These are phyloP conservation scores for Turritis glabra DNA, from an alignment of 345 rosid genomes.

Conservation along the genomic window DNA sequence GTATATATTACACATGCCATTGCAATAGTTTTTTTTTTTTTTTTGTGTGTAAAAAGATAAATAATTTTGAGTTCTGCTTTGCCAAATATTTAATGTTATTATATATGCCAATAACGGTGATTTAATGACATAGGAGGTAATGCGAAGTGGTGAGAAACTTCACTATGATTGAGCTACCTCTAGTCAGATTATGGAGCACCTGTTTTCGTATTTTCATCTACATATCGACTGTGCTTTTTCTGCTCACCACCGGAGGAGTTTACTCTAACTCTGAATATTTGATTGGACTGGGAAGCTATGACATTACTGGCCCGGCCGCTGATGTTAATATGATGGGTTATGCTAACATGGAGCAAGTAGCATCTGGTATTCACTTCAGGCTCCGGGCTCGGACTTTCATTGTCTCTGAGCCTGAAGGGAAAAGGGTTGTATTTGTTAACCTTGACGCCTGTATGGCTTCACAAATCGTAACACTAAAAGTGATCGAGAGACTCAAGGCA, in stretches of 20 bases:
- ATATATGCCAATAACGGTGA: neutral
- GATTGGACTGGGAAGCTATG: slow-evolving; percentile 93
- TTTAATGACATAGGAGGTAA: slow-evolving; percentile 29
- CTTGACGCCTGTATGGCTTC: slow-evolving; percentile 99
- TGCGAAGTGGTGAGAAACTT: slow-evolving; percentile 42
- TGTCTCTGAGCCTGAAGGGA: slow-evolving; percentile 76
- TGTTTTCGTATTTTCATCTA: slow-evolving; percentile 39
- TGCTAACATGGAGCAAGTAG: slow-evolving; percentile 76
- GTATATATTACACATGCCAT: neutral
- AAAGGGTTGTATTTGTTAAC: slow-evolving; percentile 77
- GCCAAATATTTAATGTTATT: neutral
- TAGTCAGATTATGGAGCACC: slow-evolving; percentile 27
- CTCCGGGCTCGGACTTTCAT: slow-evolving; percentile 83
- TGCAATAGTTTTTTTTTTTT: too few relatives aligned
- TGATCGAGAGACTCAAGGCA: slow-evolving; percentile 80
- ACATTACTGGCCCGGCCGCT: slow-evolving; percentile 98
- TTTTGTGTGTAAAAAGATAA: too few relatives aligned
- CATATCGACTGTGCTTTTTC: slow-evolving; percentile 46
- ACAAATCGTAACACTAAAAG: slow-evolving; percentile 82
- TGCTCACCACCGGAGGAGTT: slow-evolving; percentile 35
- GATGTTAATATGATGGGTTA: slow-evolving; percentile 99
- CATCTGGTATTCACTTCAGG: slow-evolving; percentile 92
- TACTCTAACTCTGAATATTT: slow-evolving; percentile 60
- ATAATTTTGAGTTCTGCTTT: neutral
- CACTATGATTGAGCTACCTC: slow-evolving; percentile 44